Conservation (phyloP, 768 basidiomycete species). For the Boletus insuetus region DNA sequence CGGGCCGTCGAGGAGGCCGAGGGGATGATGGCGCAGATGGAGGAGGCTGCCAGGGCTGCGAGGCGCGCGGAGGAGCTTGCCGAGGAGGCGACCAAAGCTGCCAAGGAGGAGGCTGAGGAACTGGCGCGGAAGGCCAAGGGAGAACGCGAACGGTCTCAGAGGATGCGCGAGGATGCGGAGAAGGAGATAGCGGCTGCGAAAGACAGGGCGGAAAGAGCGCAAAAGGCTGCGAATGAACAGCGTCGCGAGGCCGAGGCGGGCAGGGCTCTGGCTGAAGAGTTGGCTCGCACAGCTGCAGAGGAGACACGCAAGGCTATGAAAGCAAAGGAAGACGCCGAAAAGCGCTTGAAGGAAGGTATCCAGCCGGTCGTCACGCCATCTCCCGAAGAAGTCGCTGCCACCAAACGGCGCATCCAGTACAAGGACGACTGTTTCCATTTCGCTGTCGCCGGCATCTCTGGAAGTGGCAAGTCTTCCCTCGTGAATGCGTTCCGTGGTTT, state of each 20-base stretch:
- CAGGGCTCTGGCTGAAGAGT: background rate
- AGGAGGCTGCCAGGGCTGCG: background rate
- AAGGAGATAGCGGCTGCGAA: background rate
- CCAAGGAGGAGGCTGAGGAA: background rate
- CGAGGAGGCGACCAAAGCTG: background rate
- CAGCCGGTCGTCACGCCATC: background rate
- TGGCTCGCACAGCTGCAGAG: background rate
- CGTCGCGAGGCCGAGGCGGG: background rate
- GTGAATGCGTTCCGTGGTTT: background rate
- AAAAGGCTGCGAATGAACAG: background rate
- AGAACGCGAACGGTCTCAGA: background rate
- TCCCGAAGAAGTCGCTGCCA: background rate
- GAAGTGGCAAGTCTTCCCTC: background rate
- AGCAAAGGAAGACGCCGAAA: background rate
- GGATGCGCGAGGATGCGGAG: background rate
- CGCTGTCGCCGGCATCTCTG: background rate
- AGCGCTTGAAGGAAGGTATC: background rate
- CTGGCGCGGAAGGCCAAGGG: constrained; percentile 1
- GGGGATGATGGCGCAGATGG: constrained; percentile 6
- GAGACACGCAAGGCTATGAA: background rate
- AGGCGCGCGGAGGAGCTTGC: background rate
- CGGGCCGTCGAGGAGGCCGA: constrained; percentile 8
- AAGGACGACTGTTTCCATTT: background rate
- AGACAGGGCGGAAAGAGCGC: background rate
- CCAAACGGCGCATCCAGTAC: background rate